Evolutionary conservation across 2,329 filamentous ascomycete species (phyloP), one percentile per base, ranked within the genome.

Genomic region (Volutella citrinella): DNA sequence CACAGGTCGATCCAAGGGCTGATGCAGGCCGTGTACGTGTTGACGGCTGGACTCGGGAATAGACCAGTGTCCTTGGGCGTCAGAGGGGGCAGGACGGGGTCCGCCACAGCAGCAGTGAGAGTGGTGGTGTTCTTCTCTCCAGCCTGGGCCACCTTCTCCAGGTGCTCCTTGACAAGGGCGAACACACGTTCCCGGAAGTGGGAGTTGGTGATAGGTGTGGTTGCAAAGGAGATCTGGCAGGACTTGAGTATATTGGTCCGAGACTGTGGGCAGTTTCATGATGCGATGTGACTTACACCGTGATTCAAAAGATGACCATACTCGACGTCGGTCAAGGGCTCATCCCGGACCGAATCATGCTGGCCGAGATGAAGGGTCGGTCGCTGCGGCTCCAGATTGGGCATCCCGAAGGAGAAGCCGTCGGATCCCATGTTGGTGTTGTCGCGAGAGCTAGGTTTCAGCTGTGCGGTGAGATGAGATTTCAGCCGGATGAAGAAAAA

Each of bases 1-100:
- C 82, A 84, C 10, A 97, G 68, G 56, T 97, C 90, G 47, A 95
- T 91, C 91, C 91, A 97, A 6, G 87, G 78, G 60, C 89, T 95
- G n/a, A 80, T 80, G 38, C 84, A 82, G 11, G 81, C 87, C 30
- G 94, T 75, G 39, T 93, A 70, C 32, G 89, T 85, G 44, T 80
- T 80, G 41, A 89, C 78, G 43, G 75, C 74, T 11, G 78, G 72
- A 37, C 75, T 76, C 6, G 86, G 86, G 30, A 79, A 79, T 34
- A 93, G 67, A 14, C 75, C 78, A 0, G 88, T 90, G 56, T 96
- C 90, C 42, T 85, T 76, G 10, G 88, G 83, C 1, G 82, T 86
- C 45, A 98, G 67, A 25, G 89, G 81, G 10, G 74, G 74, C 19
- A 80, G 69, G 31, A 78, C 76, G 12, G 76, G 80, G 42, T 73